Evolutionary conservation across 2,329 filamentous ascomycete genomes (phyloP).

Genomic region (Claviceps sp.): DNA sequence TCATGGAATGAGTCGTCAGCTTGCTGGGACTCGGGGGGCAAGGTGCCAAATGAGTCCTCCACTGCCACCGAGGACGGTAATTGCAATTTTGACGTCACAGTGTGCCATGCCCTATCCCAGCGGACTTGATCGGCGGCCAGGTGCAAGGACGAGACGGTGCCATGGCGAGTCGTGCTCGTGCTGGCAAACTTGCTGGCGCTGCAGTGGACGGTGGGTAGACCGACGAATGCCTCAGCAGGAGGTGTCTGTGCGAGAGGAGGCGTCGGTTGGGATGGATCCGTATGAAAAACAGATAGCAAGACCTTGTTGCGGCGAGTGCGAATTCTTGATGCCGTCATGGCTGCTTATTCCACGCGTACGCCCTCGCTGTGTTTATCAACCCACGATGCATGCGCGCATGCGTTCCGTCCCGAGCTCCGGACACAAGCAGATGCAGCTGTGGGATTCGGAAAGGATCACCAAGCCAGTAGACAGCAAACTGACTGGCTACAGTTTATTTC

Average conservation of each 20-base stretch:
- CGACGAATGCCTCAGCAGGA: slow-evolving; percentile 34
- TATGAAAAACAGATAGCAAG: slow-evolving; percentile 43
- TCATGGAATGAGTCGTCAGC: slow-evolving; percentile 33
- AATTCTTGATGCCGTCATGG: slow-evolving; percentile 30
- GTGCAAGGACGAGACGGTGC: slow-evolving; percentile 9
- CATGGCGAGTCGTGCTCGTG: slow-evolving; percentile 5
- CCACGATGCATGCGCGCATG: background rate
- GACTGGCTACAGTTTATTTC: background rate
- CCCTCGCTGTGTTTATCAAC: background rate
- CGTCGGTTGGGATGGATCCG: slow-evolving; percentile 35
- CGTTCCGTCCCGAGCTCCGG: background rate
- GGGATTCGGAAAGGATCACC: background rate
- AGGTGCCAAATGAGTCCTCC: slow-evolving; percentile 39
- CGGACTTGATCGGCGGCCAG: slow-evolving; percentile 35
- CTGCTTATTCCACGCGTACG: background rate
- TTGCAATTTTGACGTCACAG: slow-evolving; percentile 43
- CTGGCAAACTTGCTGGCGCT: slow-evolving; percentile 7
- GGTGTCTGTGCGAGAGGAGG: slow-evolving; percentile 27
- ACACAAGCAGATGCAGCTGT: background rate
- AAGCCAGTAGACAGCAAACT: background rate
- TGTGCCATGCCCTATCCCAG: slow-evolving; percentile 50
- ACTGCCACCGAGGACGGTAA: slow-evolving; percentile 41
- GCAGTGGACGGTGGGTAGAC: slow-evolving; percentile 16
- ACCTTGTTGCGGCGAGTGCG: slow-evolving; percentile 34
- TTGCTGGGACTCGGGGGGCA: slow-evolving; percentile 30